Percentiles rank a stretch among this genome's conserved stretches.
phyloP scores from a whole-genome alignment of 106 monocot genomes.

The Dendrobium huoshanense region DNA sequence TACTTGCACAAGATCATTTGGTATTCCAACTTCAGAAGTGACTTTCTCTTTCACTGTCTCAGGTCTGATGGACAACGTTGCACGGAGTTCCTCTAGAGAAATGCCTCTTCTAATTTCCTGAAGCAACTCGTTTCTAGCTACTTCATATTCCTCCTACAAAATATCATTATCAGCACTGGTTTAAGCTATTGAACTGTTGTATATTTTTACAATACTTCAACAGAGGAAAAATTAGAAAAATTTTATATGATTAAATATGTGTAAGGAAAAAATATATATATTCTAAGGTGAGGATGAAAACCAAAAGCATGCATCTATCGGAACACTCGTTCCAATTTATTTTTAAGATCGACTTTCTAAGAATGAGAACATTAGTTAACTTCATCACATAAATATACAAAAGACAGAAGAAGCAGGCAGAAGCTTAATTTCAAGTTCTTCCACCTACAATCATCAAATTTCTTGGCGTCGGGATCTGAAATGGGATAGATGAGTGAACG shows the following conservation, averaged over 20 bases:
- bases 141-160: conserved; percentile 85
- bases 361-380: no score
- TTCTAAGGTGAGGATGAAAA: no score
- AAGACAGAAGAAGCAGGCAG: no score
- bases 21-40: conserved; percentile 23
- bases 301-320: no score
- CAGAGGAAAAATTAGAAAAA: neutral
- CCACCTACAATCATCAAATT: no score
- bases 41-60: conserved; percentile 13
- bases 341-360: no score
- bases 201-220: neutral
- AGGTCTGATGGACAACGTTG: conserved; percentile 40
- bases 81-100: conserved; percentile 65
- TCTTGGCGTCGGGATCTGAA: no score
- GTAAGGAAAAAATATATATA: no score
- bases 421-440: no score
- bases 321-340: no score
- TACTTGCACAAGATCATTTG: conserved; percentile 62
- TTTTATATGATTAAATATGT: neutral
- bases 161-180: neutral
- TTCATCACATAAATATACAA: no score
- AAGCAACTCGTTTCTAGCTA: conserved; percentile 60
- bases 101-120: conserved; percentile 63
- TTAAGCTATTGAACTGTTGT: neutral
- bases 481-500: no score